A percentile compares a stretch with the other conserved stretches of the same genome.
phyloP scores from a whole-genome alignment of 2,329 filamentous ascomycete species.

The Purpureocillium lavendulum region DNA sequence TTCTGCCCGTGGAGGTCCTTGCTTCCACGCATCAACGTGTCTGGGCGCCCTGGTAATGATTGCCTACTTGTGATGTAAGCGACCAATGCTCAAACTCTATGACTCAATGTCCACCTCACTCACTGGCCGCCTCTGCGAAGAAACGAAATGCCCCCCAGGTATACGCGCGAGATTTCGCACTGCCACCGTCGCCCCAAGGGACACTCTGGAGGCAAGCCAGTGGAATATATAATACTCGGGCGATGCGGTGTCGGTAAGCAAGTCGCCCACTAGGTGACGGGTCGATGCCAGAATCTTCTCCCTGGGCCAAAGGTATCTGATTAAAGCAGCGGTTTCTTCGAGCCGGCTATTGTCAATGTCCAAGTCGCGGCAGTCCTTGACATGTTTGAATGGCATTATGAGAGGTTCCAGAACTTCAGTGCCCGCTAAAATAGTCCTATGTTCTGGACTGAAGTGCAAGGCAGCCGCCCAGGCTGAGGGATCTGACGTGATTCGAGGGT shows the following conservation, averaged over 20 bases:
- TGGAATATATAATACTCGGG: neutral
- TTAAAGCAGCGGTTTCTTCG: neutral
- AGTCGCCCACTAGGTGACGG: neutral
- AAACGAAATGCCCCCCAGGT: neutral
- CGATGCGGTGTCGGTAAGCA: neutral
- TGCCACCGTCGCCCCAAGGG: neutral
- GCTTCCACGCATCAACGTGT: too few species aligned
- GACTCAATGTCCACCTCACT: too few species aligned
- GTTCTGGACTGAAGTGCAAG: neutral
- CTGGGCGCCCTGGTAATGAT: too few species aligned
- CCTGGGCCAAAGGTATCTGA: neutral
- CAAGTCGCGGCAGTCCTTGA: neutral
- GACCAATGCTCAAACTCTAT: too few species aligned
- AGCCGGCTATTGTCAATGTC: neutral
- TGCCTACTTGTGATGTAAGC: too few species aligned
- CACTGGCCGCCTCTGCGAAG: too few species aligned
- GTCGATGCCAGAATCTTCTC: neutral
- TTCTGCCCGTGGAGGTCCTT: too few species aligned
- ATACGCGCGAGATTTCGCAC: neutral
- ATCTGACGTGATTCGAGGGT: neutral
- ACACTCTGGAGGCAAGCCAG: neutral
- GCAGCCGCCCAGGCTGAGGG: neutral
- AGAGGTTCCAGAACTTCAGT: neutral
- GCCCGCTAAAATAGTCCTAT: neutral
- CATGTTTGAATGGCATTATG: neutral